Percentiles rank a stretch among this genome's conserved stretches.
These are phyloP conservation scores for Aegilops longissima DNA, from an alignment of 176 grass and related monocot genomes.

Conservation along the genomic window DNA sequence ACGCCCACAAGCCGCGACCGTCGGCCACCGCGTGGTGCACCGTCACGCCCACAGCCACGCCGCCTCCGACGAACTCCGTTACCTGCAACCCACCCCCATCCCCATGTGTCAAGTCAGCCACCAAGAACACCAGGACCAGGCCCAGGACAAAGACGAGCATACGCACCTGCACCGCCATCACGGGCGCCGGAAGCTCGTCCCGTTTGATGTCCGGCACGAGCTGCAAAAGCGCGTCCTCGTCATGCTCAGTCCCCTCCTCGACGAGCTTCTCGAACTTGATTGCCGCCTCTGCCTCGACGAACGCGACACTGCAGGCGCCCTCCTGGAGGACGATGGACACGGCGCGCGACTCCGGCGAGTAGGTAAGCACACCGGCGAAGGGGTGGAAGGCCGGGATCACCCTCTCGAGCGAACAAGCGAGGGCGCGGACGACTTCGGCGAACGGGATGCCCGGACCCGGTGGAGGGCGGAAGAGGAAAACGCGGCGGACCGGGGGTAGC, in stretches of 20 bases:
- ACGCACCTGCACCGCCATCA: conserved; percentile 30
- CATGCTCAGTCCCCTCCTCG: neutral
- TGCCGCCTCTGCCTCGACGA: conserved; percentile 38
- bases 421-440: neutral
- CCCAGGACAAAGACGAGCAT: no score
- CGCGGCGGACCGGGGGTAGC: conserved; percentile 10
- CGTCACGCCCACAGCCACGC: neutral
- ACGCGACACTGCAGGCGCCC: conserved; percentile 2
- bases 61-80: conserved; percentile 30
- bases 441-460: neutral
- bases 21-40: no score
- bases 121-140: no score
- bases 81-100: conserved; percentile 3
- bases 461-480: conserved; percentile 17
- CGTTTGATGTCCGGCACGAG: conserved; percentile 26
- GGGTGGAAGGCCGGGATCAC: conserved; percentile 28
- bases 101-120: no score
- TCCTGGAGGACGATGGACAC: neutral
- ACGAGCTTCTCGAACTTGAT: conserved; percentile 6
- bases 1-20: neutral
- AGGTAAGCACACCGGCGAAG: neutral
- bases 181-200: conserved; percentile 27
- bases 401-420: neutral
- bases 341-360: neutral
- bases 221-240: neutral